Percentiles rank a stretch among this genome's conserved stretches.
These are phyloP conservation scores for Grifola frondosa DNA, from an alignment of 1,284 basidiomycete genomes.

Conservation along the genomic window DNA sequence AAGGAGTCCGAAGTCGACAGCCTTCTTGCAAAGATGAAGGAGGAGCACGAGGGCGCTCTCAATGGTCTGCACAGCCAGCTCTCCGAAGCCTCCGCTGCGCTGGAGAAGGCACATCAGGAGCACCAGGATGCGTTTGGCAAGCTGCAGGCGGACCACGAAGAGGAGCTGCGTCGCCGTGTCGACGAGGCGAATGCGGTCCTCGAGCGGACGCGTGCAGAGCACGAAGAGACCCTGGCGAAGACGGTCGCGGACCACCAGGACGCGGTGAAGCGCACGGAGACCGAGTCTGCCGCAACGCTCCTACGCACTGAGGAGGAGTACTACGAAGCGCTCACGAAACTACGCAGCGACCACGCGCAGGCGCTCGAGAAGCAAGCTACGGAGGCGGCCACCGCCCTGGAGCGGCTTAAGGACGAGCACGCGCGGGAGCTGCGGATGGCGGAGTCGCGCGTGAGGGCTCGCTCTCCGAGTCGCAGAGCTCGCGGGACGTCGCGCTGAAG, in stretches of 20 bases:
- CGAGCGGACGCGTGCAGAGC: slow-evolving; percentile 42
- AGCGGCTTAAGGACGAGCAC: slow-evolving; percentile 72
- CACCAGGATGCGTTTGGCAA: slow-evolving; percentile 37
- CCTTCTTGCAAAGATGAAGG: slow-evolving; percentile 44
- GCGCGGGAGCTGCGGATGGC: slow-evolving; percentile 62
- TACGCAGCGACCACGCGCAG: slow-evolving; percentile 66
- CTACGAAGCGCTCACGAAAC: slow-evolving; percentile 72
- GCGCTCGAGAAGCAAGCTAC: slow-evolving; percentile 56
- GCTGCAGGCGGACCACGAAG: slow-evolving; percentile 38
- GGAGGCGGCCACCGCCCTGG: slow-evolving; percentile 59
- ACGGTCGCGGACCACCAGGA: slow-evolving; percentile 55
- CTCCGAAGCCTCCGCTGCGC: slow-evolving; percentile 26
- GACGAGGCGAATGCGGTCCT: slow-evolving; percentile 34
- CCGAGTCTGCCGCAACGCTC: slow-evolving; percentile 50
- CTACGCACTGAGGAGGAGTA: slow-evolving; percentile 77
- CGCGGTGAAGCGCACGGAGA: slow-evolving; percentile 58
- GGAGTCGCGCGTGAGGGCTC: slow-evolving; percentile 72
- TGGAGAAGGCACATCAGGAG: slow-evolving; percentile 30
- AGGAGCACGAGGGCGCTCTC: slow-evolving; percentile 39
- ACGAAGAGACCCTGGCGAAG: slow-evolving; percentile 50
- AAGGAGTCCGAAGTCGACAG: slow-evolving; percentile 55
- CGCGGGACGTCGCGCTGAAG: slow-evolving; percentile 56
- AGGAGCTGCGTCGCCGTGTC: slow-evolving; percentile 31
- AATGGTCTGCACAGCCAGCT: slow-evolving; percentile 30
- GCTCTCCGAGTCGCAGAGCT: slow-evolving; percentile 69